Conservation (phyloP, 345 rosid genomes). For the Brassica incana region DNA sequence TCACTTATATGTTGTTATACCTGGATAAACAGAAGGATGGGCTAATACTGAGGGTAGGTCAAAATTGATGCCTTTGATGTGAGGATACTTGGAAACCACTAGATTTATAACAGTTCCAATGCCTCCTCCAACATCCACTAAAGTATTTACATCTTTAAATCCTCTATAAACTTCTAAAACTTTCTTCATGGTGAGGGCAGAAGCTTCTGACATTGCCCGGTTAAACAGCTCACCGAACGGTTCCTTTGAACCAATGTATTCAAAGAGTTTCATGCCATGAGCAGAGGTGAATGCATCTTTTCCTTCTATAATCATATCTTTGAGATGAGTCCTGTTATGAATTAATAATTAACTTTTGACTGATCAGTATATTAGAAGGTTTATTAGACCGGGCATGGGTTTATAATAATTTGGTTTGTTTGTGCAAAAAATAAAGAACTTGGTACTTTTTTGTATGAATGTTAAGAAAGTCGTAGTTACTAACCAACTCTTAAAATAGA, state of each 20-base stretch:
- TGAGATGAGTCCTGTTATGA: not conserved
- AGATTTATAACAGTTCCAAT: not conserved
- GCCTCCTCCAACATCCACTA: not conserved
- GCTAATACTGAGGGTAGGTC: not conserved
- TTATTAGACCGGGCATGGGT: not conserved
- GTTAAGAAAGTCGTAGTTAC: not conserved
- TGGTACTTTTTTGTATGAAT: too few relatives aligned
- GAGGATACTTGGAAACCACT: not conserved
- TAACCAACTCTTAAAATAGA: not conserved
- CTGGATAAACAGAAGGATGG: not conserved
- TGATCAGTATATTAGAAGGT: not conserved
- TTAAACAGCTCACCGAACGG: not conserved
- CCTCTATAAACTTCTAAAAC: not conserved
- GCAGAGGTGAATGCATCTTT: not conserved
- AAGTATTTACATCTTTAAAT: not conserved
- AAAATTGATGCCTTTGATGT: not conserved
- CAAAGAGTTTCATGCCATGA: not conserved
- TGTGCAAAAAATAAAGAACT: too few relatives aligned
- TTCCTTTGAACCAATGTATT: not conserved
- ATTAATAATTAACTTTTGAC: not conserved
- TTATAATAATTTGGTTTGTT: too few relatives aligned
- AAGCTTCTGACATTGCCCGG: not conserved
- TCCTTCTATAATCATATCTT: not conserved
- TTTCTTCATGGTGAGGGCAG: not conserved
- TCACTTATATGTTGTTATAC: not conserved